phyloP scores from a whole-genome alignment of 371 early-diverging fungal species.

The Lichtheimia ramosa region DNA sequence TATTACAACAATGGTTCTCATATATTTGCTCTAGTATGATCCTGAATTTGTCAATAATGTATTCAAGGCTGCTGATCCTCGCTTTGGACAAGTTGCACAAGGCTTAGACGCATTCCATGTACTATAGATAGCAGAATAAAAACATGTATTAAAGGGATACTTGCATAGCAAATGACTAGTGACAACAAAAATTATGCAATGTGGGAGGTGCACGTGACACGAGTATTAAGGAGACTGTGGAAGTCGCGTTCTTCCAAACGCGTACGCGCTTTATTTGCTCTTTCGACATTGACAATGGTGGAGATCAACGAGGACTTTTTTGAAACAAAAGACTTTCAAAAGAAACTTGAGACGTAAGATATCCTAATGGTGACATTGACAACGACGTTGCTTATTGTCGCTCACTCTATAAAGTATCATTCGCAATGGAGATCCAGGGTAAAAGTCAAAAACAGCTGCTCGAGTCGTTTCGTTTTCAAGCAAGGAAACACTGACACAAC shows the following conservation, averaged over 20 bases:
- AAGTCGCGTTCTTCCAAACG: too few relatives aligned
- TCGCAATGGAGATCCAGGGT: constrained; percentile 20
- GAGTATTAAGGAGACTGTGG: too few relatives aligned
- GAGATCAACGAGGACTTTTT: too few relatives aligned
- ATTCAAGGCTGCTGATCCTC: constrained; percentile 48
- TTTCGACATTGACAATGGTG: too few relatives aligned
- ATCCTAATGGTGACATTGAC: not conserved
- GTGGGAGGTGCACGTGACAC: too few relatives aligned
- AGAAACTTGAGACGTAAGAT: not conserved
- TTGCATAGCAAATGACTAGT: too few relatives aligned
- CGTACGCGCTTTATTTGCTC: too few relatives aligned
- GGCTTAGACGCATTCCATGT: constrained; percentile 50
- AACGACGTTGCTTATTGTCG: too few relatives aligned
- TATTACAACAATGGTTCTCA: not conserved
- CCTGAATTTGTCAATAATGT: constrained; percentile 59
- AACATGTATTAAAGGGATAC: too few relatives aligned
- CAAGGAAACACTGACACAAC: not conserved
- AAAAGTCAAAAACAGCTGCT: not conserved
- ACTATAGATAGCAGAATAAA: constrained; percentile 19
- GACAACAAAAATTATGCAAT: too few relatives aligned
- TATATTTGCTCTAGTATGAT: constrained; percentile 40
- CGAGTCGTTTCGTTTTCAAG: not conserved
- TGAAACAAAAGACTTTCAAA: not conserved
- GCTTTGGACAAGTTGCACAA: constrained; percentile 43
- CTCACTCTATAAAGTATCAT: constrained; percentile 4